Evolutionary conservation across 139 green algal species (phyloP).

Genomic region (Ettlia oleoabundans): DNA sequence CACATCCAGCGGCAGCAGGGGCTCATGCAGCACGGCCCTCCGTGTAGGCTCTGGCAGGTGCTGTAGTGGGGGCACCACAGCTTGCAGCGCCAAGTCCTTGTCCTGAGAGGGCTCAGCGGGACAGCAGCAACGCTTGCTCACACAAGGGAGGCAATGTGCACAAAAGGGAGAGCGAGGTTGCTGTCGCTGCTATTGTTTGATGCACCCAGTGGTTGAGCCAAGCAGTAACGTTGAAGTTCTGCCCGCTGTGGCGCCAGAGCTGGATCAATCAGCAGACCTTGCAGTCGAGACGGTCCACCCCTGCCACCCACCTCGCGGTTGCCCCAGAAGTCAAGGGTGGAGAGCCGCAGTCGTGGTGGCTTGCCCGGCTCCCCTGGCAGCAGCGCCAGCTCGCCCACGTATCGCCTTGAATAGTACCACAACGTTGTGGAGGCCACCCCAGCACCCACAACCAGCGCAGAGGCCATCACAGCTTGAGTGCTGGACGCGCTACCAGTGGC

Average conservation of each 20-base stretch:
- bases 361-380: constrained; percentile 17
- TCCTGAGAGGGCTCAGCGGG: constrained; percentile 52
- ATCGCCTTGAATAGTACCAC: constrained; percentile 77
- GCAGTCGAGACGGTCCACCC: background rate
- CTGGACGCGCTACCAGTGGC: constrained; percentile 1
- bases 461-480: constrained; percentile 42
- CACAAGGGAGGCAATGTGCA: background rate
- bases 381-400: constrained; percentile 81
- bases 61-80: constrained; percentile 60
- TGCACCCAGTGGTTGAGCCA: no score
- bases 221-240: no score
- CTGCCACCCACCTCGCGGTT: constrained; percentile 65
- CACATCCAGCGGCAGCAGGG: constrained; percentile 51
- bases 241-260: no score
- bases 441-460: constrained; percentile 48
- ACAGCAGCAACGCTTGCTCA: no score
- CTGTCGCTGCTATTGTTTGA: background rate
- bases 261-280: background rate
- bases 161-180: background rate
- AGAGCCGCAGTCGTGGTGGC: constrained; percentile 48
- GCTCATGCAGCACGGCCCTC: background rate
- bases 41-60: constrained; percentile 33
- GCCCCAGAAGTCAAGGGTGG: constrained; percentile 83
- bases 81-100: constrained; percentile 54
- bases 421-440: constrained; percentile 48